Base-by-base conservation (phyloP, 371 early-diverging fungal genomes). In the Mucor piriformis region DNA sequence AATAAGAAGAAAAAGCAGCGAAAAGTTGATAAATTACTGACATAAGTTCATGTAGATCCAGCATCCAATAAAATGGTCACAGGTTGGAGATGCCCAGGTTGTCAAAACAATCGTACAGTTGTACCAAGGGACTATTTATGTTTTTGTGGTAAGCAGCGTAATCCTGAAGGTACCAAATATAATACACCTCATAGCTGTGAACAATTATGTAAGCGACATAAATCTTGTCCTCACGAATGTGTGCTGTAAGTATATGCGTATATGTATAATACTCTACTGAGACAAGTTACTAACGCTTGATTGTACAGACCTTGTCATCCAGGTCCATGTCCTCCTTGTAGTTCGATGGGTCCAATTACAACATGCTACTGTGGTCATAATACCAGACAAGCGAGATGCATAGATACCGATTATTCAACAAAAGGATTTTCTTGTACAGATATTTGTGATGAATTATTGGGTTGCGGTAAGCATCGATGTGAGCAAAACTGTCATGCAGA, bases 321-420 rank as follows among this genome's bases (percentile, higher is more conserved):
- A 8, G 97, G 97, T 1, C 95, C 95, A 13, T 97, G 97, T 59
- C 89, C 92, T 25, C 93, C 95, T 2, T 97, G 97, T 70, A 86
- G 87, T 20, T 83, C 86, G 12, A 73, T 90, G 74, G 92, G 92
- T 3, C 91, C 93, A 2, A 67, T 78, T 6, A 80, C 83, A 40
- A 71, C 69, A 6, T 97, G 97, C 74, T 88, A 83, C 67, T 97
- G 97, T 73, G 95, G 95, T 10, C 83, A 84, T 37, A 71, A 81
- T 12, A 71, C 70, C 0, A 83, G 64, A 59, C 86, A 87, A 61
- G 57, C 81, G 35, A 75, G 87, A 37, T 95, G 95, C 66, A 75
- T 80, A 38, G 88, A 89, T n/a, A 79, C 86, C 23, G 84, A 83
- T 62, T 76, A 87, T 75, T 56, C 80, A 34, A 78, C 75, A 54